phyloP scores from a whole-genome alignment of 805 yeast species.

The Komagataella ulmi region DNA sequence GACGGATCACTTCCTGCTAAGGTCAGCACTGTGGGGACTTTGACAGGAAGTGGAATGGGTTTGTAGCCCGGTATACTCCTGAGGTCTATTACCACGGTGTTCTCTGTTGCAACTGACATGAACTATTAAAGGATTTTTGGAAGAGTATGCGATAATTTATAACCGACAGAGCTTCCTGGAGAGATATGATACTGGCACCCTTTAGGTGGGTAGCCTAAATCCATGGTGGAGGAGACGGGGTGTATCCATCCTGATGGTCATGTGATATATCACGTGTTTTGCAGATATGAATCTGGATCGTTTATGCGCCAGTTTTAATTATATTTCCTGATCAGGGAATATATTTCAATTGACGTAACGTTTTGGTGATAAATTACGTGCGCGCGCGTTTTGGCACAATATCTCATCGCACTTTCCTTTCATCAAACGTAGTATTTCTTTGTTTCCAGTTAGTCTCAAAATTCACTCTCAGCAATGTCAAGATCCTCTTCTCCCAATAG shows the following conservation, averaged over 20 bases:
- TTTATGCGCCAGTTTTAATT: too few species aligned
- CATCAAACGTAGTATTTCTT: neutral
- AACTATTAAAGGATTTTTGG: neutral
- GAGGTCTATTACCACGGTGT: neutral
- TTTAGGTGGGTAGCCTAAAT: neutral
- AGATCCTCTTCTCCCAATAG: neutral
- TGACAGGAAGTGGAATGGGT: neutral
- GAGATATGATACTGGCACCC: neutral
- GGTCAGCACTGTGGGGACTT: slow-evolving; percentile 27
- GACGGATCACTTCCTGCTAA: slow-evolving; percentile 76
- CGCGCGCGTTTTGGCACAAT: neutral
- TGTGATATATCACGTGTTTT: neutral
- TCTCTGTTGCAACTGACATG: neutral
- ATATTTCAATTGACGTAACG: neutral
- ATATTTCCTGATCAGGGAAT: neutral
- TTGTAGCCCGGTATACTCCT: neutral
- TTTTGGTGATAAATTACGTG: neutral
- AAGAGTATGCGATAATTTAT: neutral
- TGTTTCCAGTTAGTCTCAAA: neutral
- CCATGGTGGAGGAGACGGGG: neutral
- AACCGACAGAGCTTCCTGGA: neutral
- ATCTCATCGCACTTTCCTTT: neutral
- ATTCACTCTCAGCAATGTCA: neutral
- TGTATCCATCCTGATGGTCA: neutral
- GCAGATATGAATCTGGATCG: too few species aligned